These are phyloP conservation scores for Mortierella alpina DNA, from an alignment of 192 early-diverging fungal species.

Conservation along the genomic window DNA sequence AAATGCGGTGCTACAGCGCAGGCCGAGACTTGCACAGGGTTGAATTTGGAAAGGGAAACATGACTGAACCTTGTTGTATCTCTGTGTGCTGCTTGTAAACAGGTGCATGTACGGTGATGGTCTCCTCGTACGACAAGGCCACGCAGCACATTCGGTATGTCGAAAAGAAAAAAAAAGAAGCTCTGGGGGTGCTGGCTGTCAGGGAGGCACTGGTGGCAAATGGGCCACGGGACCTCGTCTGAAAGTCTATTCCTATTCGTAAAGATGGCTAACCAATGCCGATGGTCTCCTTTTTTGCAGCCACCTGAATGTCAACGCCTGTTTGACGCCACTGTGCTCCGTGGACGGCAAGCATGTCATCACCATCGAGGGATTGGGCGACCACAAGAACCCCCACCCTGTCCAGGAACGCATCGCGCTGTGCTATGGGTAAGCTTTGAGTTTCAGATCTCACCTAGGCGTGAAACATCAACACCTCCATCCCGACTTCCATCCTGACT, in stretches of 20 bases:
- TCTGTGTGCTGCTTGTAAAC: constrained; percentile 1
- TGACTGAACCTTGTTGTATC: neutral
- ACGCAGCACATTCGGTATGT: constrained; percentile 57
- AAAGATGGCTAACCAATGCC: no score
- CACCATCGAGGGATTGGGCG: constrained; percentile 85
- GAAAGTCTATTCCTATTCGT: constrained; percentile 13
- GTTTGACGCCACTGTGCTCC: constrained; percentile 76
- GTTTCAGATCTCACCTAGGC: neutral
- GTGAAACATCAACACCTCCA: neutral
- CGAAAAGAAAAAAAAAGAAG: no score
- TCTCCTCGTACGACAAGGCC: constrained; percentile 67
- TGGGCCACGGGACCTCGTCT: constrained; percentile 8
- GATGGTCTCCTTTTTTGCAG: neutral
- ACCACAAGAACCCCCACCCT: constrained; percentile 73
- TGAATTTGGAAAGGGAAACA: neutral
- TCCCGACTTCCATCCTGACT: neutral
- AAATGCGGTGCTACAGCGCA: neutral
- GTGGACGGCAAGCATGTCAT: constrained; percentile 86
- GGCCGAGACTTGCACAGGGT: neutral
- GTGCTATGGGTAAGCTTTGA: constrained; percentile 65
- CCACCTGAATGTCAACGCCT: constrained; percentile 63
- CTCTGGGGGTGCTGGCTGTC: no score
- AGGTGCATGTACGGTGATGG: constrained; percentile 85
- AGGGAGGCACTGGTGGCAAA: neutral
- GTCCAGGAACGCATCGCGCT: constrained; percentile 80